These are phyloP conservation scores for Iris macrosiphon DNA, from an alignment of 106 monocot species.

Conservation along the genomic window DNA sequence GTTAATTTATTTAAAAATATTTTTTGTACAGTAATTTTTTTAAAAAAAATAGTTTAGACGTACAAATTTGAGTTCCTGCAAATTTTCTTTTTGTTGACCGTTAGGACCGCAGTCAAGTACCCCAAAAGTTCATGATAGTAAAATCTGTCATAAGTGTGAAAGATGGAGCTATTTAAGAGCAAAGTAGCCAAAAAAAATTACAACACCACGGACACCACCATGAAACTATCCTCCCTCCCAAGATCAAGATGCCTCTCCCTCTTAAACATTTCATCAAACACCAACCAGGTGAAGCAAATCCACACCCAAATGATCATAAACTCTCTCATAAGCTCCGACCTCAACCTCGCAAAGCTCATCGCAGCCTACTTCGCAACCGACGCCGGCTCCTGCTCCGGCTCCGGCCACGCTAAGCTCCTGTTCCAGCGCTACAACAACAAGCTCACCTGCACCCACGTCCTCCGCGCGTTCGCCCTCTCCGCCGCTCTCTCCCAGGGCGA, in stretches of 20 bases:
- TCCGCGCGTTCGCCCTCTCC: conserved; percentile 21
- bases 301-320: conserved; percentile 34
- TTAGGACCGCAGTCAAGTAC: too few species aligned
- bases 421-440: not conserved
- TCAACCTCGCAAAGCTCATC: conserved; percentile 12
- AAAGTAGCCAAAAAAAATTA: too few species aligned
- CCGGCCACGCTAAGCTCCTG: conserved; percentile 17
- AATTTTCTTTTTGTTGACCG: too few species aligned
- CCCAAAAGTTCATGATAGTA: too few species aligned
- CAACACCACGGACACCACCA: too few species aligned
- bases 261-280: conserved; percentile 3
- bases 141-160: too few species aligned
- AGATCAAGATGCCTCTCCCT: conserved; percentile 12
- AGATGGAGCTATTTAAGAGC: too few species aligned
- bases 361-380: conserved; percentile 8
- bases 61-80: too few species aligned
- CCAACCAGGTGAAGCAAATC: conserved; percentile 23
- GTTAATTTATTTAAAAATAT: too few species aligned
- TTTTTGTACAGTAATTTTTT: too few species aligned
- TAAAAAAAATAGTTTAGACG: too few species aligned
- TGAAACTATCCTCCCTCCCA: too few species aligned
- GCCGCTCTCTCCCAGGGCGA: conserved; percentile 6
- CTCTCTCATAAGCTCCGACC: not conserved
- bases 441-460: conserved; percentile 7
- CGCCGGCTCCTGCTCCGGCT: not conserved